phyloP scores from a whole-genome alignment of 768 basidiomycete genomes.

The Sistotremastrum suecicum region DNA sequence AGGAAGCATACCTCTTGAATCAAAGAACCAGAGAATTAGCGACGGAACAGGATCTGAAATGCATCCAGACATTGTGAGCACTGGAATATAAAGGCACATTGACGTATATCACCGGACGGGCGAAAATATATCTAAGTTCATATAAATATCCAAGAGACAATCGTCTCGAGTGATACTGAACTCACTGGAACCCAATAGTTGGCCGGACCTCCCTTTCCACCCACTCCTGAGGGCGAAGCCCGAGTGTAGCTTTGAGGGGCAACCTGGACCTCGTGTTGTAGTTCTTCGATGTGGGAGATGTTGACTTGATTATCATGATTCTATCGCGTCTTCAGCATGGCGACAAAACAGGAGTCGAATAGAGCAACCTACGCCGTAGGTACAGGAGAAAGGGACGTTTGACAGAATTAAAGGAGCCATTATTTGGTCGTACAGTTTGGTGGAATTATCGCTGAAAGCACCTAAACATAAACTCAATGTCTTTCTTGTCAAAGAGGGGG shows the following conservation, averaged over 20 bases:
- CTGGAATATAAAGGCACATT: conserved; percentile 2
- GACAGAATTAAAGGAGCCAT: conserved; percentile 43
- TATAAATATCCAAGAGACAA: too few species aligned
- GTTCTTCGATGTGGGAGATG: conserved; percentile 57
- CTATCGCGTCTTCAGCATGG: conserved; percentile 19
- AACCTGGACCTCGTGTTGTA: conserved; percentile 41
- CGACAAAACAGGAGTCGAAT: neutral
- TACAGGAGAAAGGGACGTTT: conserved; percentile 50
- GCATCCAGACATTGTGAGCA: neutral
- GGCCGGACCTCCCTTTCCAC: conserved; percentile 47
- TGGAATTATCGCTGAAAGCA: conserved; percentile 46
- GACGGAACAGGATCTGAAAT: conserved; percentile 31
- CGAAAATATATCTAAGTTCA: neutral
- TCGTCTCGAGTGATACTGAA: neutral
- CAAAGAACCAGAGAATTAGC: conserved; percentile 65
- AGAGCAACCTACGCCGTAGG: conserved; percentile 41
- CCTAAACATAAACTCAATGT: conserved; percentile 3
- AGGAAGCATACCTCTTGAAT: conserved; percentile 41
- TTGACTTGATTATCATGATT: conserved; percentile 65
- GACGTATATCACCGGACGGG: neutral
- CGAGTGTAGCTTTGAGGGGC: conserved; percentile 52
- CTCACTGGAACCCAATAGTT: conserved; percentile 70
- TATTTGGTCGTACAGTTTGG: conserved; percentile 48
- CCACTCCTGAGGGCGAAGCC: conserved; percentile 41
- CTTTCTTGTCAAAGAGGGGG: conserved; percentile 26